Percentiles rank a stretch among this genome's conserved stretches.
These are phyloP conservation scores for Teunomyces kruisii DNA, from an alignment of 805 yeast species.

Conservation along the genomic window DNA sequence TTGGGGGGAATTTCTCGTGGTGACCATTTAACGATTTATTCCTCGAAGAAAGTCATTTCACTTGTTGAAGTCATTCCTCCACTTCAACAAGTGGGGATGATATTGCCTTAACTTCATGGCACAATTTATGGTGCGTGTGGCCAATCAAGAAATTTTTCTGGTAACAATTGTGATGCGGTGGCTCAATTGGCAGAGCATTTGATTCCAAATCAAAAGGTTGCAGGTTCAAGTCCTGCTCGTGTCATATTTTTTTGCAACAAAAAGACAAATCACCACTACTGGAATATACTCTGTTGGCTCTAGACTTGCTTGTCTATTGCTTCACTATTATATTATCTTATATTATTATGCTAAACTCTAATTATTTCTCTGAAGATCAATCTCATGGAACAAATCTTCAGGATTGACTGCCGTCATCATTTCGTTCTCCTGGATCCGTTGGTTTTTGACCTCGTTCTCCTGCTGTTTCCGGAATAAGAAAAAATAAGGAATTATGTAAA, in stretches of 20 bases:
- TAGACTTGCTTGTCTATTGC: no score
- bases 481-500: slow-evolving; percentile 41
- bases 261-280: neutral
- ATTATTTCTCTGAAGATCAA: slow-evolving; percentile 39
- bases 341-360: slow-evolving; percentile 9
- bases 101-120: no score
- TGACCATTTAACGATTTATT: no score
- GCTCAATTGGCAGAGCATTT: slow-evolving; percentile 40
- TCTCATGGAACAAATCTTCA: slow-evolving; percentile 43
- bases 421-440: slow-evolving; percentile 43
- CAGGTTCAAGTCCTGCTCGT: slow-evolving; percentile 88
- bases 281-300: no score
- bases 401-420: slow-evolving; percentile 47
- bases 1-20: no score
- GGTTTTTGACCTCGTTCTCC: slow-evolving; percentile 15
- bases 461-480: slow-evolving; percentile 30
- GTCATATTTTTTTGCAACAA: slow-evolving; percentile 36
- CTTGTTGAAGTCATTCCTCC: no score
- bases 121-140: no score
- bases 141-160: neutral
- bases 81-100: no score
- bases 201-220: slow-evolving; percentile 71
- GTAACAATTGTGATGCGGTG: slow-evolving; percentile 13
- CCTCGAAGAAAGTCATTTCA: no score
- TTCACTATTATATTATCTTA: neutral